Percentiles rank a stretch among this genome's conserved stretches.
phyloP scores from a whole-genome alignment of 192 early-diverging fungal species.

The Neocallimastix lanati region DNA sequence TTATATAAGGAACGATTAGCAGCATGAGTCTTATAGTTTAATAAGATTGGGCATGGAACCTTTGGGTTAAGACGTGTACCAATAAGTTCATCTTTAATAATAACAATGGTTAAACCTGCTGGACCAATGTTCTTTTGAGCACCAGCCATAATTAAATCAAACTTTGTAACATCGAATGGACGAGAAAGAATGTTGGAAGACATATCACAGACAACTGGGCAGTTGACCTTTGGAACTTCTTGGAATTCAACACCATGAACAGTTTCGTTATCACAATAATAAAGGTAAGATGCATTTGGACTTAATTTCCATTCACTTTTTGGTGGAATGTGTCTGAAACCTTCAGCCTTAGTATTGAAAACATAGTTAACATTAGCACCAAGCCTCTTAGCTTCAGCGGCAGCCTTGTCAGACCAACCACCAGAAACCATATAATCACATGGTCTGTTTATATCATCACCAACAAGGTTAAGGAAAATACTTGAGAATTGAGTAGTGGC shows the following conservation, averaged over 20 bases:
- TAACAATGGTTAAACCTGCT: conserved; percentile 81
- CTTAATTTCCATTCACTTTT: conserved; percentile 45
- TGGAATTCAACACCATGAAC: conserved; percentile 49
- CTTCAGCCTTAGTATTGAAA: conserved; percentile 38
- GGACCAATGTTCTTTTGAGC: conserved; percentile 91
- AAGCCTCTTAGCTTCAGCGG: conserved; percentile 61
- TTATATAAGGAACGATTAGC: conserved; percentile 81
- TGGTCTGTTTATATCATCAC: conserved; percentile 19
- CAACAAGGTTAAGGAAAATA: conserved; percentile 75
- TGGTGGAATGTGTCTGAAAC: conserved; percentile 32
- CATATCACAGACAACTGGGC: conserved; percentile 16
- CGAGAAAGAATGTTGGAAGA: conserved; percentile 69
- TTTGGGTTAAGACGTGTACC: conserved; percentile 19
- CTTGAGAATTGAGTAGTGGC: conserved; percentile 83
- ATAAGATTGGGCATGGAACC: conserved; percentile 41
- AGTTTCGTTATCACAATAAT: conserved; percentile 97
- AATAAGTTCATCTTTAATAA: conserved; percentile 79
- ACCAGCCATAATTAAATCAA: conserved; percentile 78
- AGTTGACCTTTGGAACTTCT: background rate
- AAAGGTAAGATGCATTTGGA: conserved; percentile 67
- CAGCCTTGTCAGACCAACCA: conserved; percentile 74
- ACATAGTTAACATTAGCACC: conserved; percentile 70
- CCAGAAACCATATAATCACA: conserved; percentile 86
- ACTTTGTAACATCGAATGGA: conserved; percentile 59
- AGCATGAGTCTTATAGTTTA: conserved; percentile 71